Evolutionary conservation across 805 yeast species (phyloP), one percentile per base, ranked within the genome.

Genomic region (Starmerella floris): DNA sequence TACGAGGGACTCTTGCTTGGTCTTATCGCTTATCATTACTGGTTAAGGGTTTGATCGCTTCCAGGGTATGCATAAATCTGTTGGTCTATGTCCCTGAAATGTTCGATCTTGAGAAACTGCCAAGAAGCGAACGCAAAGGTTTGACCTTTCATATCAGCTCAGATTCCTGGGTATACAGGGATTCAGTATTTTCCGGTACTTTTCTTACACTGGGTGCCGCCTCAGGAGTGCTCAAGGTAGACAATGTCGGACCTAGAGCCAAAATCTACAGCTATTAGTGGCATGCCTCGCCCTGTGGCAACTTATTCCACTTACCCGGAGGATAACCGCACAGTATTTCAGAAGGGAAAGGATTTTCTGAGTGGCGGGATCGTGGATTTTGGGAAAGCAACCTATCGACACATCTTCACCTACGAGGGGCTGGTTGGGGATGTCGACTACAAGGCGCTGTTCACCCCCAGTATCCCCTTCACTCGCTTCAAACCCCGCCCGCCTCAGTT

Each of bases 351-450:
- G 16, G 33, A 22, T 11, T 25, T 21, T 10, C 2, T 19, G 5
- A 15, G n/a, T 11, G 35, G 39, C 5, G 43, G 37, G n/a, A 16
- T 19, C 15, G 23, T 19, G 3, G n/a, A 20, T 13, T 5, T 31
- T 15, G 5, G 11, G 9, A 30, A 36, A 15, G 26, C 30, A 2
- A 2, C 56, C 11, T 39, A 44, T 31, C 35, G 40, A 9, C 46
- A 47, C 38, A 63, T 74, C 64, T 74, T 88, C 48, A 81, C 94
- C 28, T 72, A 67, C 44, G 84, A 83, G 17, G 95, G 95, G 5
- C 55, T 83, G 31, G 53, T 85, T n/a, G 95, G 96, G 30, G 40
- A 40, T 28, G 83, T 83, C 56, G 84, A 85, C 65, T 85, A 85
- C 54, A 73, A 68, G 19, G 77, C 76, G 51, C 69, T 85, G 28